A percentile compares a stretch with the other conserved stretches of the same genome.
phyloP scores from a whole-genome alignment of 192 early-diverging fungal genomes.

The Coemansia sp. region DNA sequence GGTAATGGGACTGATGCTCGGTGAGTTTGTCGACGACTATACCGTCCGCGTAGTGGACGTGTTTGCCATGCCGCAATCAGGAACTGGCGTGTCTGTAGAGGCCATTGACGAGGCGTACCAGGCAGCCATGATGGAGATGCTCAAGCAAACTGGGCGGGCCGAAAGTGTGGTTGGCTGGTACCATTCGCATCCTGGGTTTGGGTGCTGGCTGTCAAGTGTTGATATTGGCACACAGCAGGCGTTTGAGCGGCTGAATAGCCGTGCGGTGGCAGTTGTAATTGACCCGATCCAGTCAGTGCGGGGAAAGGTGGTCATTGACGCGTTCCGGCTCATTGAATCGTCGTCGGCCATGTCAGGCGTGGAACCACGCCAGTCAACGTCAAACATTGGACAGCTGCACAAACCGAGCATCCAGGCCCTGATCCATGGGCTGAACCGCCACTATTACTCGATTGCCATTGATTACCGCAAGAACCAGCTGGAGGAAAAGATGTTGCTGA shows the following conservation, averaged over 20 bases:
- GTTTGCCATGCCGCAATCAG: conserved; percentile 99
- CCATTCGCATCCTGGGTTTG: conserved; percentile 99
- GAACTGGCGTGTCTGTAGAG: conserved; percentile 98
- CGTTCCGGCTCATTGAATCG: conserved; percentile 95
- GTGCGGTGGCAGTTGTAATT: conserved; percentile 97
- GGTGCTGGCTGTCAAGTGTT: conserved; percentile 99
- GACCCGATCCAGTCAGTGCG: conserved; percentile 99
- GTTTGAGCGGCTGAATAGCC: conserved; percentile 90
- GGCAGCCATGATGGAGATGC: conserved; percentile 99
- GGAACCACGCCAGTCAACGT: conserved; percentile 97
- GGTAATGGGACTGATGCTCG: conserved; percentile 99
- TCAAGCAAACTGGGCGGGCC: conserved; percentile 97
- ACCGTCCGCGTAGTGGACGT: conserved; percentile 99
- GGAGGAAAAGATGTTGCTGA: conserved; percentile 99
- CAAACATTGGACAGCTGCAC: conserved; percentile 97
- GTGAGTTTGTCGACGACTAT: conserved; percentile 99
- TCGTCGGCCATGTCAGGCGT: conserved; percentile 80
- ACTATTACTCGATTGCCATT: conserved; percentile 99
- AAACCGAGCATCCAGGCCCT: conserved; percentile 97
- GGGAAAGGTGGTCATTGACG: conserved; percentile 99
- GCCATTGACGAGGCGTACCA: conserved; percentile 99
- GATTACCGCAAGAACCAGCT: conserved; percentile 99
- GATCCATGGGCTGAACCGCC: conserved; percentile 96
- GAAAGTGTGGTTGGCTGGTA: conserved; percentile 99
- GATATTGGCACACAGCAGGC: conserved; percentile 99